Percentiles rank a stretch among this genome's conserved stretches.
Evolutionary conservation across 495 filamentous ascomycete genomes (phyloP).

Genomic region (Aspergillus indologenus): DNA sequence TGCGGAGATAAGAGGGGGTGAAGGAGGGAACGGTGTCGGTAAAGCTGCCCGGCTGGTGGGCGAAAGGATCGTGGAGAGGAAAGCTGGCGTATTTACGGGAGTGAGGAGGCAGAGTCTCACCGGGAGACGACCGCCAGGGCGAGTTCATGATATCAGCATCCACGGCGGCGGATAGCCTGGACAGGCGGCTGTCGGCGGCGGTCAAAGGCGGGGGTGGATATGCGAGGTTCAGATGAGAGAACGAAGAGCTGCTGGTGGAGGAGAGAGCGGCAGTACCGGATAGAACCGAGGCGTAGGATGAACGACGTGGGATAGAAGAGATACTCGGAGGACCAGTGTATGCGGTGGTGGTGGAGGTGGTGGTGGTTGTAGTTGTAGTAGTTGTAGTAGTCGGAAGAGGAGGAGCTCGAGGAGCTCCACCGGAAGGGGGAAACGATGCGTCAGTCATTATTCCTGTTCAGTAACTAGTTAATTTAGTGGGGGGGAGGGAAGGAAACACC

Average conservation of each 20-base stretch:
- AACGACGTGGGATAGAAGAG: conserved; percentile 46
- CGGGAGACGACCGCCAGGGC: conserved; percentile 36
- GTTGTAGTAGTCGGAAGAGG: conserved; percentile 7
- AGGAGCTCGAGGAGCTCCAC: conserved; percentile 45
- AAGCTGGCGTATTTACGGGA: conserved; percentile 61
- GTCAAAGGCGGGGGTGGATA: conserved; percentile 37
- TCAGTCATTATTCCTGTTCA: conserved; percentile 38
- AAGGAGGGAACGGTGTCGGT: conserved; percentile 54
- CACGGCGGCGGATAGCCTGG: conserved; percentile 37
- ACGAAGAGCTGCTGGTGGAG: conserved; percentile 43
- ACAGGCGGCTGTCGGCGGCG: conserved; percentile 35
- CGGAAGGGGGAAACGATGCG: conserved; percentile 44
- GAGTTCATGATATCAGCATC: conserved; percentile 49
- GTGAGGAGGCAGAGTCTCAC: conserved; percentile 48
- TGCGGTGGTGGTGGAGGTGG: conserved; percentile 25
- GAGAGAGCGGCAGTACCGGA: conserved; percentile 61
- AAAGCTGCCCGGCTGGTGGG: conserved; percentile 25
- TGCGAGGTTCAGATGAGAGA: conserved; percentile 61
- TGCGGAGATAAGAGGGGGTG: conserved; percentile 74
- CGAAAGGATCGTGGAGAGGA: conserved; percentile 34
- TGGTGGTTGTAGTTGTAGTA: not conserved
- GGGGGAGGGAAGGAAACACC: conserved; percentile 11
- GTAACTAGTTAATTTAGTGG: too few relatives aligned
- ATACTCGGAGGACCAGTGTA: conserved; percentile 32
- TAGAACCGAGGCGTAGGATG: conserved; percentile 80